Base-by-base conservation (phyloP, 148 eudicot genomes). In the Euryodendron excelsum region DNA sequence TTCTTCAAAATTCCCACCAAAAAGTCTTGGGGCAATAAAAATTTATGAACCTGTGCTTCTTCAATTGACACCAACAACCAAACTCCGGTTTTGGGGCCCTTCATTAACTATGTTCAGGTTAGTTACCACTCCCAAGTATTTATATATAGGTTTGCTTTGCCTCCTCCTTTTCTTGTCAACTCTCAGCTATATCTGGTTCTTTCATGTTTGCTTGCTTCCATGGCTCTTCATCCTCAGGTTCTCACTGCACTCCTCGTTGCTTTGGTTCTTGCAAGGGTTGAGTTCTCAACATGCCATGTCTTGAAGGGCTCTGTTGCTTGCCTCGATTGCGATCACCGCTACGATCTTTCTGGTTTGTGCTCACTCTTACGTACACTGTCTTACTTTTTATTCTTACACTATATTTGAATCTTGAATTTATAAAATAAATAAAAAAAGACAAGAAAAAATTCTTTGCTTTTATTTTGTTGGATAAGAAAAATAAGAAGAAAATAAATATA, bases 281-380 rank as follows among this genome's bases (percentile, higher is more conserved):
- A 75, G 74, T 68, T 53, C 36, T 76, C 80, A 23, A 25, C 82
- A 3, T 74, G 85, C 80, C 79, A 82, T 61, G 69, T 72, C 65
- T 79, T 90, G 52, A 85, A 84, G 82, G 93, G 93, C 76, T 83
- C 87, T 1, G 81, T 92, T 23, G 31, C 78, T 8, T 92, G 96
- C 84, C 77, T 84, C 10, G 96, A 92, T 87, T 92, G 96, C 58
- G 60, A 39, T 50, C 48, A 33, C 45, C 21, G 67, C 66, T 78
- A 77, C 48, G 92, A 88, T 86, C 84, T 90, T 71, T 82, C 96
- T 27, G 93, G 96, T 92, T 69, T 79, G 83, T 71, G 27, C 75
- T 30, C 48, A 7, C 64, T 73, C 74, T 5, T 70, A 33, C 20
- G 39, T 20, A n/a, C n/a, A n/a, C n/a, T n/a, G n/a, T n/a, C n/a